phyloP scores from a whole-genome alignment of 2,329 filamentous ascomycete species.

The Trichoderma lentiforme region DNA sequence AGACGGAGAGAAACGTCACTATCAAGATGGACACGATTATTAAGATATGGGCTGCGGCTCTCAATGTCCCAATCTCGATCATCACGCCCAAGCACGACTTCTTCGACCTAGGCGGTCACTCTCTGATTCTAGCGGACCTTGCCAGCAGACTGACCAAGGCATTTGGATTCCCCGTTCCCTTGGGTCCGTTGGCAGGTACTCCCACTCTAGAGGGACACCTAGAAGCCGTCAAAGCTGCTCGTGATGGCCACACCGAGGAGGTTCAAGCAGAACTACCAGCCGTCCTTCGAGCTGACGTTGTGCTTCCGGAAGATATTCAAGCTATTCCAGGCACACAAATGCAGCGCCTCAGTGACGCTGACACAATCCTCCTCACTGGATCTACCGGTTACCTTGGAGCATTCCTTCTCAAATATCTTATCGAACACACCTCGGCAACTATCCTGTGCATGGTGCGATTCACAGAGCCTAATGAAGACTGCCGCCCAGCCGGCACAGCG shows the following conservation, averaged over 20 bases:
- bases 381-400: conserved; percentile 74
- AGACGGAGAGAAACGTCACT: conserved; percentile 55
- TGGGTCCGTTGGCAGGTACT: conserved; percentile 67
- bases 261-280: conserved; percentile 73
- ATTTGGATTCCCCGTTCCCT: conserved; percentile 70
- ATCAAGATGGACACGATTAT: conserved; percentile 66
- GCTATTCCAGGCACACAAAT: conserved; percentile 49
- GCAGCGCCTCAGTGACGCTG: conserved; percentile 59
- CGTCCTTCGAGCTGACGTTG: conserved; percentile 63
- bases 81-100: conserved; percentile 73
- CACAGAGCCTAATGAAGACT: conserved; percentile 61
- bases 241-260: conserved; percentile 69
- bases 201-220: conserved; percentile 71
- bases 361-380: conserved; percentile 69
- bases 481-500: conserved; percentile 64
- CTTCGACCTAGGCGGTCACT: conserved; percentile 79
- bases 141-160: conserved; percentile 65
- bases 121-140: conserved; percentile 71
- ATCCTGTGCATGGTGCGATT: conserved; percentile 74
- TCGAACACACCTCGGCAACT: conserved; percentile 65
- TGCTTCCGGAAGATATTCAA: conserved; percentile 67
- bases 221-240: conserved; percentile 64
- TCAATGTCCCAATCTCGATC: conserved; percentile 60
- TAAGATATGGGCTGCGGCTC: conserved; percentile 67
- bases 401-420: conserved; percentile 66